Evolutionary conservation across 1,284 basidiomycete species (phyloP).

Genomic region (Naganishia sp.): DNA sequence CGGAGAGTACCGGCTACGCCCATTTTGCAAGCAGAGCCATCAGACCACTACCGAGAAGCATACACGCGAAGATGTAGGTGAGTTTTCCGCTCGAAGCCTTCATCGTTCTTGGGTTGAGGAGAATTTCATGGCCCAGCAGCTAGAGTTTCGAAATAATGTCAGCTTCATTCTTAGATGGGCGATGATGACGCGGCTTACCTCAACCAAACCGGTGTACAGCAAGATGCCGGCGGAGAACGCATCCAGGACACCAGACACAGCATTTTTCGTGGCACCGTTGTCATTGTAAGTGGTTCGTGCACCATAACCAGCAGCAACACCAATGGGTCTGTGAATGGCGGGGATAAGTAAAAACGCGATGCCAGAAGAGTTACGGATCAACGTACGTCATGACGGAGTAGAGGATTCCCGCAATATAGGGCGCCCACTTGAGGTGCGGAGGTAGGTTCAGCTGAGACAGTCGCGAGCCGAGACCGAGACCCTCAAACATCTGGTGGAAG

Average conservation of each 20-base stretch:
- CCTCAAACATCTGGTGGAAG: conserved; percentile 92
- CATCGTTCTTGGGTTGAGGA: conserved; percentile 83
- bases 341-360: background rate
- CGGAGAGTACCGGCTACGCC: conserved; percentile 59
- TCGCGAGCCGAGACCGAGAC: conserved; percentile 82
- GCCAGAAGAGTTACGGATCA: conserved; percentile 55
- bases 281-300: conserved; percentile 81
- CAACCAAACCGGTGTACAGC: conserved; percentile 84
- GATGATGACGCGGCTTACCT: conserved; percentile 57
- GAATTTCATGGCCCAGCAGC: conserved; percentile 87
- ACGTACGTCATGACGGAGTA: conserved; percentile 81
- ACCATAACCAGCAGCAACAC: conserved; percentile 77
- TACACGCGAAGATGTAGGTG: conserved; percentile 68
- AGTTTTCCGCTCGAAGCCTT: conserved; percentile 65
- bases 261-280: conserved; percentile 67
- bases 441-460: conserved; percentile 73
- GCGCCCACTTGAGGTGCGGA: conserved; percentile 62
- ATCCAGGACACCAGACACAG: conserved; percentile 82
- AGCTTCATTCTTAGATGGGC: conserved; percentile 7
- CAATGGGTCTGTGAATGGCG: conserved; percentile 40
- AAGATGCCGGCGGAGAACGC: conserved; percentile 84
- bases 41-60: conserved; percentile 72
- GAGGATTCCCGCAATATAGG: conserved; percentile 64
- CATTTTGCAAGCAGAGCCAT: conserved; percentile 84
- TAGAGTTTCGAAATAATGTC: conserved; percentile 43